Conservation (phyloP, 2,329 filamentous ascomycete genomes). For the Fusarium cyanostomum region DNA sequence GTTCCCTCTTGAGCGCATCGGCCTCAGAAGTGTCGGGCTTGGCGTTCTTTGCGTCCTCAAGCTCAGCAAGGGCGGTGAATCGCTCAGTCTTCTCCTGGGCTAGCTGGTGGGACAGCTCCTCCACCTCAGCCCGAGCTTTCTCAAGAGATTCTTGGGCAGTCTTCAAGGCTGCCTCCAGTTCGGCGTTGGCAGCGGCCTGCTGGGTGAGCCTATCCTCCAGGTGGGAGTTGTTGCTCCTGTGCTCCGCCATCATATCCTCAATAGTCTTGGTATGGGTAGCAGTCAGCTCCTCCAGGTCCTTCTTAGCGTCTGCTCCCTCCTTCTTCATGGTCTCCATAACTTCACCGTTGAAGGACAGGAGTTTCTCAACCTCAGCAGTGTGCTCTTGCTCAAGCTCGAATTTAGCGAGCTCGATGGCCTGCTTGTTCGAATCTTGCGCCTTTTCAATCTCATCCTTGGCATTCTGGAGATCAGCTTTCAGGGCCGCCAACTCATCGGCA, state of each 20-base stretch:
- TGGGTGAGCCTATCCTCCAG: slow-evolving; percentile 50
- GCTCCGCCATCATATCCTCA: slow-evolving; percentile 53
- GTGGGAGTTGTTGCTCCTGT: slow-evolving; percentile 47
- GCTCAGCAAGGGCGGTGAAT: slow-evolving; percentile 66
- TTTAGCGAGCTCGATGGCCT: slow-evolving; percentile 57
- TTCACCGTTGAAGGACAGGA: slow-evolving; percentile 55
- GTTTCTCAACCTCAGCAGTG: slow-evolving; percentile 58
- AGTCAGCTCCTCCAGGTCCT: slow-evolving; percentile 56
- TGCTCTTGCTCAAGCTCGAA: slow-evolving; percentile 57
- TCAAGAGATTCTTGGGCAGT: slow-evolving; percentile 54
- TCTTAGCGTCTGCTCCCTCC: slow-evolving; percentile 50
- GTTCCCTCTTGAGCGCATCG: slow-evolving; percentile 61
- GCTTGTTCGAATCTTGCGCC: slow-evolving; percentile 53
- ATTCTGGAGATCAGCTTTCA: slow-evolving; percentile 43
- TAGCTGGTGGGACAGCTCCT: slow-evolving; percentile 62
- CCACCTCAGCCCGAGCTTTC: slow-evolving; percentile 58
- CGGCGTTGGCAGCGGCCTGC: slow-evolving; percentile 49
- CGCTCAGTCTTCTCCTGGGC: slow-evolving; percentile 69
- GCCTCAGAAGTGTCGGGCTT: slow-evolving; percentile 65
- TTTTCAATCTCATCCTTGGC: slow-evolving; percentile 55
- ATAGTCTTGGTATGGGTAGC: slow-evolving; percentile 51
- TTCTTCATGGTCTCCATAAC: slow-evolving; percentile 53
- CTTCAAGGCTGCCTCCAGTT: slow-evolving; percentile 50
- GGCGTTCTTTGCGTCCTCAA: slow-evolving; percentile 66
- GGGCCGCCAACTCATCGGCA: slow-evolving; percentile 47